These are phyloP conservation scores for Linderniella brevidens DNA, from an alignment of 257 asterid genomes.

Conservation along the genomic window DNA sequence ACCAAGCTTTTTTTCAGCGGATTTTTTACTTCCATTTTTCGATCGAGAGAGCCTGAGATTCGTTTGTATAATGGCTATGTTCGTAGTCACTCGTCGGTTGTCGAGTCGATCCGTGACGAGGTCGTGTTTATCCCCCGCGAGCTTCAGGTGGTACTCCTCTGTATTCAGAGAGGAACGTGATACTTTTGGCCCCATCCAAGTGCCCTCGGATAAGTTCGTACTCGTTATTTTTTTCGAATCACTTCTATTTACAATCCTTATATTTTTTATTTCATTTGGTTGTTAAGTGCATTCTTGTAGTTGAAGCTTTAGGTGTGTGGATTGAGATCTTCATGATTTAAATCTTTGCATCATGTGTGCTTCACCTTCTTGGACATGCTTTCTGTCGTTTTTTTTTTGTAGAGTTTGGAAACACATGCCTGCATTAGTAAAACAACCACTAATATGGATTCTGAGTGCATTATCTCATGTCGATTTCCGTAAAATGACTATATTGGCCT, in stretches of 20 bases:
- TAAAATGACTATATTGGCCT: neutral
- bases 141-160: conserved; percentile 44
- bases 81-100: conserved; percentile 29
- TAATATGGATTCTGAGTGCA: neutral
- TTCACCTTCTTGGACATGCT: no score
- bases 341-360: no score
- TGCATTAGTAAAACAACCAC: neutral
- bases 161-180: conserved; percentile 79
- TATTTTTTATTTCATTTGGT: neutral
- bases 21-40: neutral
- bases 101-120: conserved; percentile 26
- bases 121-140: conserved; percentile 13
- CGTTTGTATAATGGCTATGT: neutral
- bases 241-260: no score
- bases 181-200: conserved; percentile 87
- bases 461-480: neutral
- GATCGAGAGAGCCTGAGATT: conserved; percentile 10
- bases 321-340: no score
- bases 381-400: no score
- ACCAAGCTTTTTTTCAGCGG: neutral
- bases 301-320: neutral
- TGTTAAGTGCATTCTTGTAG: neutral
- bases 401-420: no score
- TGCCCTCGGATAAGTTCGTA: conserved; percentile 60
- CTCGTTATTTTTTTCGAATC: neutral